A percentile compares a stretch with the other conserved stretches of the same genome.
Evolutionary conservation across 208 protist species (phyloP).

Genomic region (Novymonas esmeraldas): DNA sequence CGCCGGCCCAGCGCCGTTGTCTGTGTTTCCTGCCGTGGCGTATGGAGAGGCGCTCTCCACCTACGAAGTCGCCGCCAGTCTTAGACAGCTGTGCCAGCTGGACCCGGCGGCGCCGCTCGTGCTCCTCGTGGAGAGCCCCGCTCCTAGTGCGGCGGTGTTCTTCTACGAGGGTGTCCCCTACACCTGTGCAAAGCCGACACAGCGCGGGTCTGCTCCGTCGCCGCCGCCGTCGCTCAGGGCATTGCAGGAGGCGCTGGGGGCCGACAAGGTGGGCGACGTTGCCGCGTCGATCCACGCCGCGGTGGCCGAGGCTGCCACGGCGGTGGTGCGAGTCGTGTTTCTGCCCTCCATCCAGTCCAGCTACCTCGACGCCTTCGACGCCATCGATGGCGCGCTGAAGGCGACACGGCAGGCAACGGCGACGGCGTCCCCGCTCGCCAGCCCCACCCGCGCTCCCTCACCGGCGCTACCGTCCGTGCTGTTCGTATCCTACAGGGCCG

Average conservation of each 20-base stretch:
- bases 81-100: constrained; percentile 14
- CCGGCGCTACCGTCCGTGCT: constrained; percentile 48
- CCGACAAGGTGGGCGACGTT: constrained; percentile 15
- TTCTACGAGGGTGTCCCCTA: constrained; percentile 80
- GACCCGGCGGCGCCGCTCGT: constrained; percentile 28
- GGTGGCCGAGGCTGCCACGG: constrained; percentile 1
- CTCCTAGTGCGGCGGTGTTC: constrained; percentile 47
- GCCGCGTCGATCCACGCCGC: constrained; percentile 2
- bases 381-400: constrained; percentile 39
- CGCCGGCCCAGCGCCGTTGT: neutral
- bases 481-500: constrained; percentile 61
- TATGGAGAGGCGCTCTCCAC: constrained; percentile 20
- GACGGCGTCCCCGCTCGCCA: neutral
- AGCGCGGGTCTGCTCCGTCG: constrained; percentile 29
- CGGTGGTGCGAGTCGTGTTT: constrained; percentile 22
- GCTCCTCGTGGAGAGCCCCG: constrained; percentile 69
- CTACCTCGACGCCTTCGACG: constrained; percentile 61
- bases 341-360: constrained; percentile 54
- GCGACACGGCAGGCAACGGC: constrained; percentile 7
- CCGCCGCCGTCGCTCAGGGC: neutral
- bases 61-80: constrained; percentile 30
- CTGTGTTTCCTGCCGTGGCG: constrained; percentile 12
- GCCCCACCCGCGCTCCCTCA: neutral
- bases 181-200: constrained; percentile 26
- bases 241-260: constrained; percentile 31